Percentiles rank a stretch among this genome's conserved stretches.
phyloP scores from a whole-genome alignment of 192 early-diverging fungal genomes.

The Rhizophlyctis rosea region DNA sequence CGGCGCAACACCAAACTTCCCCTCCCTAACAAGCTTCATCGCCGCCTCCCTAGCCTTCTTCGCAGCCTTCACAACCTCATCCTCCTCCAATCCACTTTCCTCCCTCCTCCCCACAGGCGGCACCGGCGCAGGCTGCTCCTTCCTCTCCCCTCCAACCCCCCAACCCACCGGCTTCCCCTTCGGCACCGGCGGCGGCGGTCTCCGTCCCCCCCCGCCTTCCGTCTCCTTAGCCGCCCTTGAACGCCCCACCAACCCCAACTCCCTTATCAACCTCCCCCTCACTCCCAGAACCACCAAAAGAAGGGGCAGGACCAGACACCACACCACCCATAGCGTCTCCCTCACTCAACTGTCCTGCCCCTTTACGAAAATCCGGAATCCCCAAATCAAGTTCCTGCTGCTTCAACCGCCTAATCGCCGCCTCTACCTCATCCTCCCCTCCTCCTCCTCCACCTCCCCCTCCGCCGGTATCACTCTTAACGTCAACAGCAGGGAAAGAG shows the following conservation, averaged over 20 bases:
- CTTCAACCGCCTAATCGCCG: slow-evolving; percentile 15
- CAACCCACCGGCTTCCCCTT: background rate
- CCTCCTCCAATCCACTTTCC: background rate
- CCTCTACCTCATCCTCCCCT: slow-evolving; percentile 24
- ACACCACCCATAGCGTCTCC: no score
- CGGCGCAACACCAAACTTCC: no score
- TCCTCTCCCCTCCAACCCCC: background rate
- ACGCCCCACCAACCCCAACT: background rate
- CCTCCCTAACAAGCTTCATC: no score
- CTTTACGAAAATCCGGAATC: slow-evolving; percentile 27
- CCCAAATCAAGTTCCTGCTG: slow-evolving; percentile 20
- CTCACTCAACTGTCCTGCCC: slow-evolving; percentile 17
- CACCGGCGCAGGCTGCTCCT: background rate
- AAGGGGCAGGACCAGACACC: slow-evolving; percentile 25
- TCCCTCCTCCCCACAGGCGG: background rate
- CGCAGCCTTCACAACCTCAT: no score
- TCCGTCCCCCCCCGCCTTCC: background rate
- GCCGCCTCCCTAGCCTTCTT: no score
- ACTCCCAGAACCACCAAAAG: background rate
- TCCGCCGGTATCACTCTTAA: background rate
- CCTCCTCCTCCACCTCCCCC: slow-evolving; percentile 11
- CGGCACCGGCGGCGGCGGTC: background rate
- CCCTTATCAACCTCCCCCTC: background rate
- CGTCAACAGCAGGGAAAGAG: background rate
- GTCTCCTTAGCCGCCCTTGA: background rate